phyloP scores from a whole-genome alignment of 805 yeast species.

The Yamadazyma sp. region DNA sequence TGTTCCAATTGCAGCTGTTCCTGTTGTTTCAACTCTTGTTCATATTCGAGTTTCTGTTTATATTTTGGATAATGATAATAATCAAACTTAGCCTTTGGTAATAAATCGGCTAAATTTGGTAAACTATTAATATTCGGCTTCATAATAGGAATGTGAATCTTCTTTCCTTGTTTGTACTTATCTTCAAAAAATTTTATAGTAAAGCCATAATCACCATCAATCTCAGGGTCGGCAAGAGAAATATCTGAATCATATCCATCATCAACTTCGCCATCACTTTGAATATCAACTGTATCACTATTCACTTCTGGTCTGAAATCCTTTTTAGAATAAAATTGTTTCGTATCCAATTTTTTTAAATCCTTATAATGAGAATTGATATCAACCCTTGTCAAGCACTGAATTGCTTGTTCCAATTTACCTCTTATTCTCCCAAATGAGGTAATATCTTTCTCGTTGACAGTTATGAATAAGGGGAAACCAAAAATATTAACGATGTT shows the following conservation, averaged over 20 bases:
- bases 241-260: constrained; percentile 45
- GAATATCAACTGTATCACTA: no score
- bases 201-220: constrained; percentile 50
- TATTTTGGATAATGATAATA: constrained; percentile 31
- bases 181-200: constrained; percentile 33
- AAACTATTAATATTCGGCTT: constrained; percentile 39
- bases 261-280: constrained; percentile 14
- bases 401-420: constrained; percentile 47
- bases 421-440: constrained; percentile 58
- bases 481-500: constrained; percentile 56
- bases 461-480: constrained; percentile 68
- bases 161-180: constrained; percentile 17
- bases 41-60: constrained; percentile 3
- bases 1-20: constrained; percentile 1
- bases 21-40: neutral
- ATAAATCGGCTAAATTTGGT: constrained; percentile 28
- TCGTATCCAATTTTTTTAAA: constrained; percentile 15
- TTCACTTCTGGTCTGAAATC: no score
- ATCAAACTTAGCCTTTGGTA: constrained; percentile 26
- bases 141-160: constrained; percentile 45
- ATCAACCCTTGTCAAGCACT: constrained; percentile 22
- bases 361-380: constrained; percentile 20
- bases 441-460: constrained; percentile 48
- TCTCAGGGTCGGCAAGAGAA: constrained; percentile 51
- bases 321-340: constrained; percentile 18